Evolutionary conservation across 2,329 filamentous ascomycete genomes (phyloP).

Genomic region (Parasarocladium wereldwijsianum): DNA sequence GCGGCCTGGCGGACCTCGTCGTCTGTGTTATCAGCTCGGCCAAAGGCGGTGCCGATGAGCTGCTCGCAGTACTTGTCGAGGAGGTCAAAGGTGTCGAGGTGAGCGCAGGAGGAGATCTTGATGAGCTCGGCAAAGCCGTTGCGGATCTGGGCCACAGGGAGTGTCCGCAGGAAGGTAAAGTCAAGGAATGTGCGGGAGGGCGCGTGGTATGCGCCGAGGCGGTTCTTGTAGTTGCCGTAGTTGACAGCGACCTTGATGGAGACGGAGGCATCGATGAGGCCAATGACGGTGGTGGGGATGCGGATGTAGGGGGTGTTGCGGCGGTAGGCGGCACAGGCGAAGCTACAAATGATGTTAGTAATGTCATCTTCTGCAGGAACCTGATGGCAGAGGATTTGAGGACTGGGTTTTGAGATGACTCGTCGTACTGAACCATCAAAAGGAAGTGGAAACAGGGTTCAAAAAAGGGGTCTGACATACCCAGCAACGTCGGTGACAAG

Average conservation of each 20-base stretch:
- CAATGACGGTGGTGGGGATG: slow-evolving; percentile 60
- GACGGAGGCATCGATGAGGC: slow-evolving; percentile 60
- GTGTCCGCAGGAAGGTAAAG: slow-evolving; percentile 55
- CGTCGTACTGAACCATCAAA: slow-evolving; percentile 1
- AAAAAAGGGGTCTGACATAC: slow-evolving; percentile 28
- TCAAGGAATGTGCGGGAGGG: slow-evolving; percentile 60
- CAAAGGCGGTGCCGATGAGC: slow-evolving; percentile 50
- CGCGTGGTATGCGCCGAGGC: slow-evolving; percentile 58
- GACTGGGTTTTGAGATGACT: slow-evolving; percentile 1
- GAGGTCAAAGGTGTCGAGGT: slow-evolving; percentile 49
- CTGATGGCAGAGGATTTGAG: background rate
- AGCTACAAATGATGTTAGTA: slow-evolving; percentile 24
- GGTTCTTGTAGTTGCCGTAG: slow-evolving; percentile 64
- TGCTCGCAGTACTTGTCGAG: slow-evolving; percentile 56
- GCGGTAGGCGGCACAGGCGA: slow-evolving; percentile 57
- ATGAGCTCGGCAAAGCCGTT: slow-evolving; percentile 64
- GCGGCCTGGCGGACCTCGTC: slow-evolving; percentile 43
- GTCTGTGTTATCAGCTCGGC: slow-evolving; percentile 39
- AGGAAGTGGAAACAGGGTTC: background rate
- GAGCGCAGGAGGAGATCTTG: slow-evolving; percentile 60
- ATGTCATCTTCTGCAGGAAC: background rate
- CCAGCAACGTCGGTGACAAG: slow-evolving; percentile 62
- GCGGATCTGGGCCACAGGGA: slow-evolving; percentile 52
- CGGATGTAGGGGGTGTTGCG: slow-evolving; percentile 62
- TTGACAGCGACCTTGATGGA: slow-evolving; percentile 70